phyloP scores from a whole-genome alignment of 208 protist species.

The Naegleria fowleri region DNA sequence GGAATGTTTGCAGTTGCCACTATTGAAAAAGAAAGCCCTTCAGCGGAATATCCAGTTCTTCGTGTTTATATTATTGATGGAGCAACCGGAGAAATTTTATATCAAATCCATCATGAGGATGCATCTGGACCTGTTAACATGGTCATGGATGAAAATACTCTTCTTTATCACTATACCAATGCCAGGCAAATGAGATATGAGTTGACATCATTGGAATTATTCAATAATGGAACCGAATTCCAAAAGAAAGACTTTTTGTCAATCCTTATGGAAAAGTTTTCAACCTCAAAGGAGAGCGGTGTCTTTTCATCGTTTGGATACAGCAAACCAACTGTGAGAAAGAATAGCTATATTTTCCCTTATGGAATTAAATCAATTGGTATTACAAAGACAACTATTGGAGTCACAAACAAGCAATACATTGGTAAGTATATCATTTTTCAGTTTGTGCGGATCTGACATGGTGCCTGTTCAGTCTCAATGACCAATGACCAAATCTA shows the following conservation, averaged over 20 bases:
- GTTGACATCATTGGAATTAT: background rate
- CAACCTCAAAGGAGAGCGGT: background rate
- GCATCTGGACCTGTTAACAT: background rate
- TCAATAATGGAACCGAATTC: background rate
- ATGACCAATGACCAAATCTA: constrained; percentile 6
- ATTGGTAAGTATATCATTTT: background rate
- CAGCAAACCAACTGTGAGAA: background rate
- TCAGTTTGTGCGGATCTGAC: background rate
- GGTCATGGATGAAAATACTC: background rate
- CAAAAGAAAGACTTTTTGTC: background rate
- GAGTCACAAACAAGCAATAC: constrained; percentile 1
- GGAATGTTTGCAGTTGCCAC: background rate
- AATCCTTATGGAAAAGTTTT: background rate
- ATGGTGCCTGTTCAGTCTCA: background rate
- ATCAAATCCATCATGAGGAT: background rate
- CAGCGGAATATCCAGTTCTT: background rate
- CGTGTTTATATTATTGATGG: constrained; percentile 14
- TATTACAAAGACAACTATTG: background rate
- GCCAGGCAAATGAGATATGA: background rate
- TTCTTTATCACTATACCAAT: background rate
- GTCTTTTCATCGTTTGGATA: background rate
- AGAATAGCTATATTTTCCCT: background rate
- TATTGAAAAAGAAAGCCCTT: background rate
- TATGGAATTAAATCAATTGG: background rate
- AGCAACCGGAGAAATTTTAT: background rate